Base-by-base conservation (phyloP, 192 early-diverging fungal genomes). In the Coemansia sp. region DNA sequence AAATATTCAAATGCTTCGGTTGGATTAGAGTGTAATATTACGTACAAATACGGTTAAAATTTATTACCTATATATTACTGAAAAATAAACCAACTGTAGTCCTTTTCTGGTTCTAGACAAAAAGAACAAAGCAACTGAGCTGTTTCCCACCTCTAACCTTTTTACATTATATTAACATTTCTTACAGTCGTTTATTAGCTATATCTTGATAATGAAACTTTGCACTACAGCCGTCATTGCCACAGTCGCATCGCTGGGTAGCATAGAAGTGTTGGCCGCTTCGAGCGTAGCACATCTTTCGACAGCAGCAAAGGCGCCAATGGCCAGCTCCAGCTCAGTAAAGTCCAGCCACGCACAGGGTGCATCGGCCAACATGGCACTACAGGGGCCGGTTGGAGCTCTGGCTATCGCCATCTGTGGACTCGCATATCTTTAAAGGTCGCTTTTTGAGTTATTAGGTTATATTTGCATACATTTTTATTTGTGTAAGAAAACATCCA, bases 321-420 rank as follows among this genome's bases (percentile, higher is more conserved):
- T 60, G 59, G 39, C 59, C 29, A 68, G 62, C 56, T 63, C 48
- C 33, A 64, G 37, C 33, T 29, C 50, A n/a, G 69, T 67, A 60
- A 80, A 72, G 60, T 27, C 66, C 29, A 75, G 44, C 57, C 42
- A 69, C 10, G 66, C 73, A 4, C 41, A 37, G 11, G 44, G 66
- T 24, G 36, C 63, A 42, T 56, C 73, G 2, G 67, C 69, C 10
- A 65, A 73, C 35, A 24, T 73, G 1, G 60, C 66, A 19, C 45
- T 69, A 10, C 73, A 75, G 19, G 70, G 73, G 19, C 72, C 79
- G 2, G 59, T 76, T 19, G 74, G 79, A 7, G 79, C 79, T 3
- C 39, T 81, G 63, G 70, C 62, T 53, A 69, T 81, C 61, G 79
- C 73, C 21, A 62, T 81, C 3, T 75, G 73, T 34, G 70, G 79